A percentile compares a stretch with the other conserved stretches of the same genome.
Conservation (phyloP, 495 filamentous ascomycete species). For the Astrocystis sublimbata region DNA sequence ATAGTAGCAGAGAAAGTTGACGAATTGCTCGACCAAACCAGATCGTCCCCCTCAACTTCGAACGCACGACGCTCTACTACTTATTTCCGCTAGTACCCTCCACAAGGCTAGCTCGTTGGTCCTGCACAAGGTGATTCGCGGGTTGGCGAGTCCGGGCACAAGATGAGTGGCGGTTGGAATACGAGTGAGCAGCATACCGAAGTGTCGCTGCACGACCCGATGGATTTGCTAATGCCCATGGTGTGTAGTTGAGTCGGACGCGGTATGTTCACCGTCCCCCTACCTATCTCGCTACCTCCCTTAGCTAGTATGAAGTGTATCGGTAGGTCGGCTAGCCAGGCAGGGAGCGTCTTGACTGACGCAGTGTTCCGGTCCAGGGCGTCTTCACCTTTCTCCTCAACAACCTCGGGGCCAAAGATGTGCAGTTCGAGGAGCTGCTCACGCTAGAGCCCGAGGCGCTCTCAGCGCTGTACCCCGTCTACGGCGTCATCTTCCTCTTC, state of each 20-base stretch:
- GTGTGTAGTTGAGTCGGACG: constrained; percentile 87
- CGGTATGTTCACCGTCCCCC: constrained; percentile 54
- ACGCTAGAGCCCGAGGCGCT: constrained; percentile 82
- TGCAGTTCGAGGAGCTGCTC: constrained; percentile 97
- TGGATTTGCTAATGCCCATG: constrained; percentile 39
- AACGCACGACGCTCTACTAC: background rate
- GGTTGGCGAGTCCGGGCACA: constrained; percentile 26
- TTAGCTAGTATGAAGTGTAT: background rate
- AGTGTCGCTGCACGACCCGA: constrained; percentile 1
- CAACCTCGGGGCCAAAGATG: constrained; percentile 85
- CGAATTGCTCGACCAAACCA: background rate
- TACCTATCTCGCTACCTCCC: background rate
- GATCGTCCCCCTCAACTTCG: background rate
- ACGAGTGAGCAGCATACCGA: constrained; percentile 46
- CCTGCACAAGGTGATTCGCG: constrained; percentile 21
- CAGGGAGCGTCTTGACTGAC: constrained; percentile 3
- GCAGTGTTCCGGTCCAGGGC: constrained; percentile 59
- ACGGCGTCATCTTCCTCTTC: constrained; percentile 99
- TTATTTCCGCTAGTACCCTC: background rate
- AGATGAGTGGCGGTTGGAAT: constrained; percentile 62
- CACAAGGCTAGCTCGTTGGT: background rate
- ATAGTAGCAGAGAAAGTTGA: background rate
- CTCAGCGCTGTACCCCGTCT: constrained; percentile 75
- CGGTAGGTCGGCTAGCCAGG: too few species aligned
- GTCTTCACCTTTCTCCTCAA: constrained; percentile 96